Conservation (phyloP, 768 basidiomycete species). For the Lactarius psammicola region DNA sequence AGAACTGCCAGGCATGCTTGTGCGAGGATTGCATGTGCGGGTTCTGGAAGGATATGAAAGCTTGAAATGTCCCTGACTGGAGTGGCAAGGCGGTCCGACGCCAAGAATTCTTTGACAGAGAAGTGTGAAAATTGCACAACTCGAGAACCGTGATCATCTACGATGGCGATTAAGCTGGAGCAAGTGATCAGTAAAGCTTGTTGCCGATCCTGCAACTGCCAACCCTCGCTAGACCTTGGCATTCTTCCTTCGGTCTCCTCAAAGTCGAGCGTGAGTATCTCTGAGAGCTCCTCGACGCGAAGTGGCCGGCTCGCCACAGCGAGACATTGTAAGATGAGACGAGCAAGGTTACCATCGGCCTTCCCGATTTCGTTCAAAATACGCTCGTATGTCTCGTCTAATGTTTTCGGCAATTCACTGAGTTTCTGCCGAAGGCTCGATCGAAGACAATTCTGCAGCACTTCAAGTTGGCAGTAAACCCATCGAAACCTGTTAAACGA, state of each 20-base stretch:
- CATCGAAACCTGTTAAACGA: neutral
- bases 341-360: neutral
- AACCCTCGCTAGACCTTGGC: neutral
- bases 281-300: neutral
- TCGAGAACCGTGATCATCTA: neutral
- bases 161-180: neutral
- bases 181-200: neutral
- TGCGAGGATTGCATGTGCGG: neutral
- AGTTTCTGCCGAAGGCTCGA: neutral
- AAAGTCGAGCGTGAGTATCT: neutral
- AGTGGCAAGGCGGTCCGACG: neutral
- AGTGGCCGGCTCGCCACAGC: neutral
- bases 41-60: neutral
- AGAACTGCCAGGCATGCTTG: neutral
- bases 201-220: neutral
- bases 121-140: neutral
- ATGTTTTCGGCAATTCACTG: neutral
- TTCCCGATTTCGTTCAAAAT: neutral
- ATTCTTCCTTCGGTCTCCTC: neutral
- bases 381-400: neutral
- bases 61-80: neutral
- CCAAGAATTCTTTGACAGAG: neutral
- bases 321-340: neutral
- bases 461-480: conserved; percentile 1
- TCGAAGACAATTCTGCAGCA: neutral